A percentile compares a stretch with the other conserved stretches of the same genome.
Evolutionary conservation across 2,329 filamentous ascomycete genomes (phyloP).

Genomic region (Aureobasidium sp.): DNA sequence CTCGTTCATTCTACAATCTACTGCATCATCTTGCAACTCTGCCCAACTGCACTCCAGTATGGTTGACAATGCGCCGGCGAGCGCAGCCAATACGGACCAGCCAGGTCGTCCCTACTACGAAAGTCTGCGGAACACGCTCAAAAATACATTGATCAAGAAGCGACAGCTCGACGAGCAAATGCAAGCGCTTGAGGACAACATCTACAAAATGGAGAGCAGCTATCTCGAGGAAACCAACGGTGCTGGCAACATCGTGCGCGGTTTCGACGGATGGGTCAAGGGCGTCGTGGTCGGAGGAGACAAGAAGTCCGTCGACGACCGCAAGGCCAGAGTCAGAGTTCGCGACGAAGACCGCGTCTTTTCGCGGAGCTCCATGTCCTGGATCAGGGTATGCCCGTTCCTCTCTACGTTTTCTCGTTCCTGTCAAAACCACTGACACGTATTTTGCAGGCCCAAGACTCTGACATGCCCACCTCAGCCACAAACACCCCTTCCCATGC

Average conservation of each 20-base stretch:
- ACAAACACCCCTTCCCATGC: constrained; percentile 39
- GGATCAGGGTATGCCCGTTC: constrained; percentile 27
- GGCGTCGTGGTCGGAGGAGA: constrained; percentile 48
- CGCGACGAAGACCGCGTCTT: constrained; percentile 70
- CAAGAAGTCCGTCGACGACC: constrained; percentile 47
- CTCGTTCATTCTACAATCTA: not conserved
- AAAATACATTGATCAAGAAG: constrained; percentile 61
- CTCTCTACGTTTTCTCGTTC: not conserved
- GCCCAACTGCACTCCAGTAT: constrained; percentile 27
- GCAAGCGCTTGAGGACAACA: constrained; percentile 63
- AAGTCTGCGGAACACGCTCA: constrained; percentile 59
- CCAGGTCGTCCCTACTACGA: constrained; percentile 59
- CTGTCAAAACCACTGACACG: not conserved
- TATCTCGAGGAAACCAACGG: constrained; percentile 86
- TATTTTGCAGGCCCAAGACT: constrained; percentile 27
- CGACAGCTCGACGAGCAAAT: constrained; percentile 50
- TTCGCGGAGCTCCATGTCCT: constrained; percentile 29
- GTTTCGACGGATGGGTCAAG: constrained; percentile 98
- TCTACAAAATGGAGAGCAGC: constrained; percentile 72
- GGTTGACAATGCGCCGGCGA: constrained; percentile 42
- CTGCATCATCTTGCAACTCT: not conserved
- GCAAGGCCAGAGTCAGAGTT: constrained; percentile 56
- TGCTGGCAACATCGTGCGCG: constrained; percentile 90
- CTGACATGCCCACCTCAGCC: constrained; percentile 33
- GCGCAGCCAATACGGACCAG: constrained; percentile 36